Evolutionary conservation across 2,329 filamentous ascomycete genomes (phyloP).

Genomic region (Ciborinia camelliae): DNA sequence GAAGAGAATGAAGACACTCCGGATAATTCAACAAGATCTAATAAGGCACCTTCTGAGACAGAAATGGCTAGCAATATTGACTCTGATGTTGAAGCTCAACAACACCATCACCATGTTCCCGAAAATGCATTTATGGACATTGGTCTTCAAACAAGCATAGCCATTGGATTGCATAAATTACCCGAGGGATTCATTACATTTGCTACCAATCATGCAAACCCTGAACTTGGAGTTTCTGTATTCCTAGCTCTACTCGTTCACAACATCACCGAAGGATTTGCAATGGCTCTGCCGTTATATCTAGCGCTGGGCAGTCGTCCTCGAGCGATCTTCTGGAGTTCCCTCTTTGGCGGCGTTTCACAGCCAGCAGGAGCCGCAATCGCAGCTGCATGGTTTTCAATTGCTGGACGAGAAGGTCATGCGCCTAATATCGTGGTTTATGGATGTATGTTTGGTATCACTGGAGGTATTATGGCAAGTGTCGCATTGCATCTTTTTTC

Average conservation of each 20-base stretch:
- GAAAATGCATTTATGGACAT: conserved; percentile 91
- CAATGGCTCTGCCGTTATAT: conserved; percentile 87
- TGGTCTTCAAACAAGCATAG: conserved; percentile 91
- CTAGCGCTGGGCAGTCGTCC: conserved; percentile 78
- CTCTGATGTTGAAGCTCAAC: conserved; percentile 32
- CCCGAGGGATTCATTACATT: conserved; percentile 88
- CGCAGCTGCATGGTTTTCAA: conserved; percentile 81
- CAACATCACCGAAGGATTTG: conserved; percentile 96
- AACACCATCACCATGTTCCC: conserved; percentile 90
- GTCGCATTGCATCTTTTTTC: conserved; percentile 87
- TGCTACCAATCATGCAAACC: conserved; percentile 94
- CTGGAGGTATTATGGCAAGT: conserved; percentile 91
- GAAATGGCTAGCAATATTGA: conserved; percentile 22
- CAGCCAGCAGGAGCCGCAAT: conserved; percentile 84
- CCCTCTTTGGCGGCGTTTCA: conserved; percentile 77
- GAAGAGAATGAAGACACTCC: conserved; percentile 10
- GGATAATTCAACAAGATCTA: conserved; percentile 3
- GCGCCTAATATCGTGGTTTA: conserved; percentile 59
- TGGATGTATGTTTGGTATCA: conserved; percentile 80
- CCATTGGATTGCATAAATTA: conserved; percentile 94
- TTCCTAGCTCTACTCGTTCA: conserved; percentile 97
- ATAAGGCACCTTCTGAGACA: conserved; percentile 19
- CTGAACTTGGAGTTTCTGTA: conserved; percentile 80
- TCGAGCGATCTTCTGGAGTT: conserved; percentile 81
- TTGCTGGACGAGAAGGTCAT: conserved; percentile 54